phyloP scores from a whole-genome alignment of 306 rosid species.

The Rubus parviflorus region DNA sequence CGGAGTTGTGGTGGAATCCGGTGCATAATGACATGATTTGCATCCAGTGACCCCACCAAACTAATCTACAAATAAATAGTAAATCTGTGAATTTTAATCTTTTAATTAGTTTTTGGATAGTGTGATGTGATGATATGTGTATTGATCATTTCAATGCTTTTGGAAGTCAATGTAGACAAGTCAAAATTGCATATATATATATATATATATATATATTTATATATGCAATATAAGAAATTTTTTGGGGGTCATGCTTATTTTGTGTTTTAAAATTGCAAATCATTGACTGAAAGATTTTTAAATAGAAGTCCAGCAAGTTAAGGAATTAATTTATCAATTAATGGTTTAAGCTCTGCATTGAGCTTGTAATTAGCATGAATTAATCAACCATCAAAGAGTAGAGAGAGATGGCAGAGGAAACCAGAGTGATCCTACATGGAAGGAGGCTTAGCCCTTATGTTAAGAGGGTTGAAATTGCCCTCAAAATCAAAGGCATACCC shows the following conservation, averaged over 20 bases:
- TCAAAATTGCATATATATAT: not conserved
- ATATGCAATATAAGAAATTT: not conserved
- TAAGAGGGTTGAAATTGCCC: conserved; percentile 29
- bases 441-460: conserved; percentile 21
- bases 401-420: conserved; percentile 28
- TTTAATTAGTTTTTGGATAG: not conserved
- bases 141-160: not conserved
- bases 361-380: not conserved
- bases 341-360: not conserved
- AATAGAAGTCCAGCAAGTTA: not conserved
- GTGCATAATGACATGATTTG: not conserved
- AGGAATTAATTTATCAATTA: not conserved
- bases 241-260: not conserved
- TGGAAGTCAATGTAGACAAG: not conserved
- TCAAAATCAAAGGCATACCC: conserved; percentile 23
- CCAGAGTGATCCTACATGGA: conserved; percentile 22
- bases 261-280: not conserved
- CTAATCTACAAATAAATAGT: not conserved
- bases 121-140: not conserved
- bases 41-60: not conserved
- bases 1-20: not conserved
- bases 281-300: not conserved
- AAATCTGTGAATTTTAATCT: not conserved
- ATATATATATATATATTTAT: too few species aligned
- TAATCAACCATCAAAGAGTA: not conserved